Conservation (phyloP, 1,139 yeast species). For the Scheffersomyces segobiensis region DNA sequence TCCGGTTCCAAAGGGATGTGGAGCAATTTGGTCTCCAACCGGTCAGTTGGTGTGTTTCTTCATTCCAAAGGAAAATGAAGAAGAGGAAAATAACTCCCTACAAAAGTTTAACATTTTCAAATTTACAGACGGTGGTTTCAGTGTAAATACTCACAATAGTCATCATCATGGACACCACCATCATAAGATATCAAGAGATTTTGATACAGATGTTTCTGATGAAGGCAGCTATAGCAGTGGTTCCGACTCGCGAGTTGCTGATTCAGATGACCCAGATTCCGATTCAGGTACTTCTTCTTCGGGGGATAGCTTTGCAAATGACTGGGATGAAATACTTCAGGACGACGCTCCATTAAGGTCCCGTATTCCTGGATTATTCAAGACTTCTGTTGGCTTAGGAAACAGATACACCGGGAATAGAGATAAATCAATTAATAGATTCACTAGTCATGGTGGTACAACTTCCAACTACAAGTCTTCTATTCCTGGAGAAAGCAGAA, state of each 20-base stretch:
- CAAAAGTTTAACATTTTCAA: slow-evolving; percentile 40
- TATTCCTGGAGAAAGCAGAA: slow-evolving; percentile 19
- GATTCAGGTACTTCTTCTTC: slow-evolving; percentile 27
- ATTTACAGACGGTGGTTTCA: slow-evolving; percentile 42
- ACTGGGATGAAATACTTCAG: slow-evolving; percentile 50
- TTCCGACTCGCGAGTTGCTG: slow-evolving; percentile 1
- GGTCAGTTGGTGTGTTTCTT: slow-evolving; percentile 85
- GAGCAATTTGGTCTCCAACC: slow-evolving; percentile 81
- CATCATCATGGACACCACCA: slow-evolving; percentile 15
- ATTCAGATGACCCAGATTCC: slow-evolving; percentile 6
- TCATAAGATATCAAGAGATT: slow-evolving; percentile 9
- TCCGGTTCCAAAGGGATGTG: slow-evolving; percentile 91
- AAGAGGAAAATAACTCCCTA: slow-evolving; percentile 26
- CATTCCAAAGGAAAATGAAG: slow-evolving; percentile 50
- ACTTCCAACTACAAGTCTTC: slow-evolving; percentile 33
- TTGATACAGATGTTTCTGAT: slow-evolving; percentile 12
- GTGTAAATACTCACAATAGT: slow-evolving; percentile 19
- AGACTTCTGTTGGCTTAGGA: slow-evolving; percentile 43
- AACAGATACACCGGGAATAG: slow-evolving; percentile 26
- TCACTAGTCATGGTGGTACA: slow-evolving; percentile 28
- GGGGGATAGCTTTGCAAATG: slow-evolving; percentile 51
- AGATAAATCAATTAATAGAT: slow-evolving; percentile 22
- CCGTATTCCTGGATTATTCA: slow-evolving; percentile 46
- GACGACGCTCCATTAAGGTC: slow-evolving; percentile 46
- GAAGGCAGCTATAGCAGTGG: slow-evolving; percentile 2